Evolutionary conservation across 2,329 filamentous ascomycete genomes (phyloP).

Genomic region (Aspergillus tamarii): DNA sequence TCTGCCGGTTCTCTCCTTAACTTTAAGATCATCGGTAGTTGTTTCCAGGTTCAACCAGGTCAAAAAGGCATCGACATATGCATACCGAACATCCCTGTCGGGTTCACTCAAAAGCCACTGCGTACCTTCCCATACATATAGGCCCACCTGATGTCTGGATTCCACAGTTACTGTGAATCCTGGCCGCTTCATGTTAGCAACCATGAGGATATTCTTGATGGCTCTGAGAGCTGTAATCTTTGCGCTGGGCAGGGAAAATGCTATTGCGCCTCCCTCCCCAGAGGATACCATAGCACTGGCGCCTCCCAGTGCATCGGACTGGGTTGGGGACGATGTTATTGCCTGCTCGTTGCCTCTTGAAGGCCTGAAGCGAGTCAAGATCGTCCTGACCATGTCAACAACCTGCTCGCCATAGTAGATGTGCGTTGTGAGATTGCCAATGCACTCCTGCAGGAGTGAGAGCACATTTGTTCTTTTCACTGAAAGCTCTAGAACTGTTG

Average conservation of each 20-base stretch:
- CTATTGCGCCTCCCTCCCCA: slow-evolving; percentile 40
- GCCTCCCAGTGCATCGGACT: slow-evolving; percentile 52
- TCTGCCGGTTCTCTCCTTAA: slow-evolving; percentile 60
- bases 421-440: slow-evolving; percentile 89
- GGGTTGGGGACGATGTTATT: slow-evolving; percentile 51
- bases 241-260: slow-evolving; percentile 64
- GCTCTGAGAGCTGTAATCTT: slow-evolving; percentile 70
- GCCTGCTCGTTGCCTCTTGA: slow-evolving; percentile 49
- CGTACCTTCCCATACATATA: slow-evolving; percentile 93
- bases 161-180: slow-evolving; percentile 64
- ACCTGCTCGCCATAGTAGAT: slow-evolving; percentile 98
- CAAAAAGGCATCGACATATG: slow-evolving; percentile 80
- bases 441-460: slow-evolving; percentile 73
- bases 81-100: slow-evolving; percentile 75
- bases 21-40: slow-evolving; percentile 65
- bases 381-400: slow-evolving; percentile 85
- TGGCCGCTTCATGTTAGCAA: slow-evolving; percentile 72
- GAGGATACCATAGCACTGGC: slow-evolving; percentile 50
- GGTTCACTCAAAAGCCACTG: slow-evolving; percentile 87
- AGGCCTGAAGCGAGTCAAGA: slow-evolving; percentile 78
- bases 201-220: slow-evolving; percentile 78
- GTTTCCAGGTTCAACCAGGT: slow-evolving; percentile 87
- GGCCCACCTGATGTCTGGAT: slow-evolving; percentile 72
- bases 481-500: slow-evolving; percentile 42
- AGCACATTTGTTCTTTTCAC: slow-evolving; percentile 66